Conservation (phyloP, 768 basidiomycete species). For the Leucosporidium yakuticum region DNA sequence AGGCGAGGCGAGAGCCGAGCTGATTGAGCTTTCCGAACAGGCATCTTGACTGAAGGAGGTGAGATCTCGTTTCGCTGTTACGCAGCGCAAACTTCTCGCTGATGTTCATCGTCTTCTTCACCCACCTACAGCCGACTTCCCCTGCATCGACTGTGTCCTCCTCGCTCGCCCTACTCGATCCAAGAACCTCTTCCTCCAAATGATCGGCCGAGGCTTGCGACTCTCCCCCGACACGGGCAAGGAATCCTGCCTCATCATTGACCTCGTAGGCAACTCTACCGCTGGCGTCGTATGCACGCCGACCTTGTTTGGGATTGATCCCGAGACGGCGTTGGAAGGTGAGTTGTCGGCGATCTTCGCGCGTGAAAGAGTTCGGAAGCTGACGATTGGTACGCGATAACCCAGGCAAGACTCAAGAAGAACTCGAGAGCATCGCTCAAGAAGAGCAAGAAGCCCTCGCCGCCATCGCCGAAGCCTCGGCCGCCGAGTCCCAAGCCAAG, state of each 20-base stretch:
- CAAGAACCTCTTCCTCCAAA: constrained; percentile 81
- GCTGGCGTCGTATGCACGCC: constrained; percentile 67
- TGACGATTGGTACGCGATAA: constrained; percentile 44
- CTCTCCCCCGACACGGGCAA: constrained; percentile 76
- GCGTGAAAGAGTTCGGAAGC: constrained; percentile 48
- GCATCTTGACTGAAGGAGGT: constrained; percentile 30
- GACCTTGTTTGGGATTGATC: constrained; percentile 77
- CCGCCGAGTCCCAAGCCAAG: background rate
- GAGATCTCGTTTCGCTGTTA: background rate
- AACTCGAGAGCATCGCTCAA: constrained; percentile 41
- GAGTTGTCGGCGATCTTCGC: constrained; percentile 14
- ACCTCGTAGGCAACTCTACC: constrained; percentile 55
- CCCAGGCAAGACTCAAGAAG: background rate
- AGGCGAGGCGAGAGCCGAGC: background rate
- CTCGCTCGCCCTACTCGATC: constrained; percentile 84
- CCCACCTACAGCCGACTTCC: constrained; percentile 67
- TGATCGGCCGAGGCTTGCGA: constrained; percentile 88
- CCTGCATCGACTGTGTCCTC: constrained; percentile 85
- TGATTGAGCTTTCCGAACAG: too few species aligned
- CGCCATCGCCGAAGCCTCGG: background rate
- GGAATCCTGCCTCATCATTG: constrained; percentile 75
- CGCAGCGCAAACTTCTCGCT: too few species aligned
- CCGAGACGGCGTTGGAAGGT: constrained; percentile 65
- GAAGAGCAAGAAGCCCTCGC: constrained; percentile 6
- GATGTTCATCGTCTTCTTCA: too few species aligned